A percentile compares a stretch with the other conserved stretches of the same genome.
These are phyloP conservation scores for Toxoplasma gondii DNA, from an alignment of 169 alveolate species.

Conservation along the genomic window DNA sequence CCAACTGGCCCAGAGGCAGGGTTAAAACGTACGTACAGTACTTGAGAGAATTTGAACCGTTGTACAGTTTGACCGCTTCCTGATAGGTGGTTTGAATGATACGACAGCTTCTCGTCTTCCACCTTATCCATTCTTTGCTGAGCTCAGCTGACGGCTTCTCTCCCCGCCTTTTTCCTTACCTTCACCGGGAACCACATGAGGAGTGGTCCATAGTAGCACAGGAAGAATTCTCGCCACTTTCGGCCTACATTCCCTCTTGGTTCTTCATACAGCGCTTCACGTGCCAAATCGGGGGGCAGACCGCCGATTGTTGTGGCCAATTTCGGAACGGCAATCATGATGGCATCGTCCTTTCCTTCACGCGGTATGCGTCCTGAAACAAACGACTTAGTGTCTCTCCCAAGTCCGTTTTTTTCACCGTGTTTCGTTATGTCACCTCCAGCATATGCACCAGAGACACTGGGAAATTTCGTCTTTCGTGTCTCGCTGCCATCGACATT, in stretches of 20 bases:
- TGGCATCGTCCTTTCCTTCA: not conserved
- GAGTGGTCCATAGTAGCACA: constrained; percentile 74
- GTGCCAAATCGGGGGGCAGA: constrained; percentile 59
- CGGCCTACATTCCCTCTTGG: constrained; percentile 80
- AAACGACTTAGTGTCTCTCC: not conserved
- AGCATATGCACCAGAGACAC: not conserved
- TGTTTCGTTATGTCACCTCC: not conserved
- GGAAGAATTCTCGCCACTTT: constrained; percentile 70
- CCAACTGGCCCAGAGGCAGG: not conserved
- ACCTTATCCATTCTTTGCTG: no score
- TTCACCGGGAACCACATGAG: constrained; percentile 72
- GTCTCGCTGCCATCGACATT: not conserved
- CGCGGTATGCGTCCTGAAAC: not conserved
- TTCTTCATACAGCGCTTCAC: constrained; percentile 70
- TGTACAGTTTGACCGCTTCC: no score
- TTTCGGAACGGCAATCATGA: not conserved
- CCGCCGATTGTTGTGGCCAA: constrained; percentile 58
- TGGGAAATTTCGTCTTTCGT: not conserved
- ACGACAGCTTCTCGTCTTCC: no score
- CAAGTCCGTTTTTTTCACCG: not conserved
- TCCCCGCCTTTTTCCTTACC: not conserved
- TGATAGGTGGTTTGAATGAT: no score
- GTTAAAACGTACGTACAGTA: not conserved
- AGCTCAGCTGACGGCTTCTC: no score
- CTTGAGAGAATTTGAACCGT: no score